phyloP scores from a whole-genome alignment of 2,329 filamentous ascomycete species.

The Aspergillus ochraceus region DNA sequence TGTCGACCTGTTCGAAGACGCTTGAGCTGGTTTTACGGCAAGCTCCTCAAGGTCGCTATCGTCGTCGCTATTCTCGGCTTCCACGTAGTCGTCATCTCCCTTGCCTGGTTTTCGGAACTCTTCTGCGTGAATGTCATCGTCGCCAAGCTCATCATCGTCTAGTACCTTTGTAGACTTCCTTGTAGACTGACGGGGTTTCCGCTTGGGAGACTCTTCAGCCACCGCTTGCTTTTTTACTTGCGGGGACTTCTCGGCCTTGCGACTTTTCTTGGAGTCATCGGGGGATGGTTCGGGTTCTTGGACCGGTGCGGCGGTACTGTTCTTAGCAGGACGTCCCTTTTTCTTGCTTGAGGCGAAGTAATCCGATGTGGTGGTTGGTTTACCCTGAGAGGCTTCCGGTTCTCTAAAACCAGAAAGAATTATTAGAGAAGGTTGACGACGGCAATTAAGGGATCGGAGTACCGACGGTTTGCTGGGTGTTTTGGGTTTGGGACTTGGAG shows the following conservation, averaged over 20 bases:
- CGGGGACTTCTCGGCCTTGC: slow-evolving; percentile 12
- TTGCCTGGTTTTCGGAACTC: slow-evolving; percentile 66
- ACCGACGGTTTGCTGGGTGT: slow-evolving; percentile 51
- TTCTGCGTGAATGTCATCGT: slow-evolving; percentile 82
- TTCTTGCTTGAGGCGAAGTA: slow-evolving; percentile 63
- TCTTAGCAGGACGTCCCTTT: slow-evolving; percentile 48
- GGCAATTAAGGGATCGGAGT: not conserved
- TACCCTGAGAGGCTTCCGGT: slow-evolving; percentile 51
- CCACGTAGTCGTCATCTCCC: slow-evolving; percentile 67
- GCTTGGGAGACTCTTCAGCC: slow-evolving; percentile 36
- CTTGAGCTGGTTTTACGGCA: slow-evolving; percentile 60
- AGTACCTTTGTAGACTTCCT: slow-evolving; percentile 44
- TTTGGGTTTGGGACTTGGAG: slow-evolving; percentile 38
- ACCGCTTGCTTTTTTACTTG: slow-evolving; percentile 49
- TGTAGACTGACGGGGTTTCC: slow-evolving; percentile 13
- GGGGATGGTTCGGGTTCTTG: slow-evolving; percentile 20
- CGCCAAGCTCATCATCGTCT: slow-evolving; percentile 67
- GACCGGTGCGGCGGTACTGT: slow-evolving; percentile 21
- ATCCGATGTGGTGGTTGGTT: slow-evolving; percentile 61
- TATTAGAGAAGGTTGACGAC: not conserved
- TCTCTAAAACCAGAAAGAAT: slow-evolving; percentile 40
- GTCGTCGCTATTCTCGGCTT: slow-evolving; percentile 52
- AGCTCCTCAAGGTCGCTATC: slow-evolving; percentile 66
- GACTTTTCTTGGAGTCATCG: not conserved
- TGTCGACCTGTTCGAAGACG: slow-evolving; percentile 46